These are phyloP conservation scores for Sporothrix dimorphospora DNA, from an alignment of 2,329 filamentous ascomycete genomes.

Conservation along the genomic window DNA sequence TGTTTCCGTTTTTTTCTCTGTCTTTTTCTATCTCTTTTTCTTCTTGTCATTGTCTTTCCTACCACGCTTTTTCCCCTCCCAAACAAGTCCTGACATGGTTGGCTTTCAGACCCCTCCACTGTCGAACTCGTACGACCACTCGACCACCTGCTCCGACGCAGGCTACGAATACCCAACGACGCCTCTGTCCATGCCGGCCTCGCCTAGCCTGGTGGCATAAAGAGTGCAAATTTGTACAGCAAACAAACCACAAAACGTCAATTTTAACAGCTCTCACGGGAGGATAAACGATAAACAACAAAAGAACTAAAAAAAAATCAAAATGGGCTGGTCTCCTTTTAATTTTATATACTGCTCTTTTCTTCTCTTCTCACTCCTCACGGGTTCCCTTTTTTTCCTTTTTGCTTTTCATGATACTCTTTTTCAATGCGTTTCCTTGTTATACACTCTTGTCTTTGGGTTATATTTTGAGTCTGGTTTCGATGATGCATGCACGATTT, in stretches of 20 bases:
- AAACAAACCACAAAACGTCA: not conserved
- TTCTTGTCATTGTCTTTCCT: not conserved
- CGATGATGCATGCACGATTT: slow-evolving; percentile 12
- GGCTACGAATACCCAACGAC: slow-evolving; percentile 69
- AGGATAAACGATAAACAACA: not conserved
- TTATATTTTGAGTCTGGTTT: not conserved
- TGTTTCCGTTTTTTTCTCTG: slow-evolving; percentile 28
- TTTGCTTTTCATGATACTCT: not conserved
- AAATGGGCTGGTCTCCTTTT: slow-evolving; percentile 26
- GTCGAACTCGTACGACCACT: slow-evolving; percentile 73
- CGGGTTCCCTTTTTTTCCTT: not conserved
- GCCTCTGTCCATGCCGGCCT: slow-evolving; percentile 72
- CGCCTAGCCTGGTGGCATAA: slow-evolving; percentile 57
- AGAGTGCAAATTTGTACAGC: not conserved
- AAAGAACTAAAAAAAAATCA: not conserved
- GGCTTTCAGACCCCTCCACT: slow-evolving; percentile 71
- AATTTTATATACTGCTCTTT: not conserved
- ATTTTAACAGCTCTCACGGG: not conserved
- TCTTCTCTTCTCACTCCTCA: slow-evolving; percentile 7
- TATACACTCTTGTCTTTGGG: not conserved
- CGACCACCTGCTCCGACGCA: slow-evolving; percentile 62
- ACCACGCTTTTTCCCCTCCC: not conserved
- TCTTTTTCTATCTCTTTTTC: not conserved
- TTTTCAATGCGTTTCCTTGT: not conserved
- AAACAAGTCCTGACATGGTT: slow-evolving; percentile 50